Percentiles rank a stretch among this genome's conserved stretches.
These are phyloP conservation scores for Withania somnifera DNA, from an alignment of 305 asterid genomes.

Conservation along the genomic window DNA sequence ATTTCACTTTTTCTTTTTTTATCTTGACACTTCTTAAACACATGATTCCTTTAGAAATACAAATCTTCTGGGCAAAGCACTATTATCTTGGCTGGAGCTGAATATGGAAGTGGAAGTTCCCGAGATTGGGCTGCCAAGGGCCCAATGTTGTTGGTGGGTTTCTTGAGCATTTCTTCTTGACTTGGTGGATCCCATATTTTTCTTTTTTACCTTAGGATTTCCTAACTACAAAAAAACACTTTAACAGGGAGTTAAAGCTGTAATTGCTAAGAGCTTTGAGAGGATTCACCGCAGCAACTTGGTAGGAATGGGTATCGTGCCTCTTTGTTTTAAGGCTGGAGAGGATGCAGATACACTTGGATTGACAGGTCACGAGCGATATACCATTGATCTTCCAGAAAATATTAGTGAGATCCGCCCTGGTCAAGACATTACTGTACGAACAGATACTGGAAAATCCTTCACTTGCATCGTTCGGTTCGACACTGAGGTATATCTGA, in stretches of 20 bases:
- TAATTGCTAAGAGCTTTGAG: constrained; percentile 87
- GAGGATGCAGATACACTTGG: constrained; percentile 89
- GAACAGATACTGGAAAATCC: constrained; percentile 61
- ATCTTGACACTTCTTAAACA: constrained; percentile 1
- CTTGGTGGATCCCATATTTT: not conserved
- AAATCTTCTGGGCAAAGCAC: constrained; percentile 71
- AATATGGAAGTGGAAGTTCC: constrained; percentile 98
- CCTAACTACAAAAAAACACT: not conserved
- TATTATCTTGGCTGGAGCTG: constrained; percentile 93
- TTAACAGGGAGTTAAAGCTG: constrained; percentile 86
- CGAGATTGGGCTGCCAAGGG: constrained; percentile 99
- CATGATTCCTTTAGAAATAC: constrained; percentile 47
- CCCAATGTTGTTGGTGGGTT: constrained; percentile 82
- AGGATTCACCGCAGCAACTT: constrained; percentile 93
- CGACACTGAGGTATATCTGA: constrained; percentile 75
- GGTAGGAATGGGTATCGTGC: constrained; percentile 93
- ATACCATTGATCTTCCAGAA: constrained; percentile 72
- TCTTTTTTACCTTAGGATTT: not conserved
- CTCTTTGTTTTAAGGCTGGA: constrained; percentile 87
- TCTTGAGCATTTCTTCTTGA: not conserved
- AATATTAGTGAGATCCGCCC: constrained; percentile 66
- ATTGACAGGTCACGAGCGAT: constrained; percentile 86
- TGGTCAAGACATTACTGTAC: constrained; percentile 75
- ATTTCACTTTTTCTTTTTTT: not conserved
- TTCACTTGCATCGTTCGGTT: constrained; percentile 81